phyloP scores from a whole-genome alignment of 768 basidiomycete genomes.

The Sistotremastrum suecicum region DNA sequence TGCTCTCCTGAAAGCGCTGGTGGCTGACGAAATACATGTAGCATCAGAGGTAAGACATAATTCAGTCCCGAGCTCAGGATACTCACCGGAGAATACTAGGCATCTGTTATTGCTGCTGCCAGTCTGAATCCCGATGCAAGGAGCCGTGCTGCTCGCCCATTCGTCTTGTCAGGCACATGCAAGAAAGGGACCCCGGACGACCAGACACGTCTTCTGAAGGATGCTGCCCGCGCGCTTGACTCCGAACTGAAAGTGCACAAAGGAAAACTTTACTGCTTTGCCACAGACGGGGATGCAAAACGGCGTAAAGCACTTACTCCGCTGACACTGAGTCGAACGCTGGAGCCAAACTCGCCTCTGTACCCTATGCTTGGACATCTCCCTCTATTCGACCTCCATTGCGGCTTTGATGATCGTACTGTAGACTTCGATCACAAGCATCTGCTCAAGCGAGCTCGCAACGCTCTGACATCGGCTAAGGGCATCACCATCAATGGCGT shows the following conservation, averaged over 20 bases:
- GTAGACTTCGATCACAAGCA: constrained; percentile 23
- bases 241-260: no score
- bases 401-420: constrained; percentile 23
- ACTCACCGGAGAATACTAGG: constrained; percentile 4
- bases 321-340: constrained; percentile 11
- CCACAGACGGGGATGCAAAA: constrained; percentile 18
- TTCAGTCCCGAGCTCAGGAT: background rate
- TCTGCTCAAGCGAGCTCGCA: constrained; percentile 19
- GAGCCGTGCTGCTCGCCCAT: constrained; percentile 11
- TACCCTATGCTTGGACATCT: constrained; percentile 12
- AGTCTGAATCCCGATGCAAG: constrained; percentile 8
- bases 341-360: constrained; percentile 13
- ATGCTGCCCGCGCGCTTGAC: constrained; percentile 6
- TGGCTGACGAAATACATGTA: constrained; percentile 5
- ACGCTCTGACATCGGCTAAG: constrained; percentile 12
- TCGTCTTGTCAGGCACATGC: constrained; percentile 15
- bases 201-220: constrained; percentile 12
- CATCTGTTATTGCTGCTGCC: constrained; percentile 13
- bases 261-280: constrained; percentile 10
- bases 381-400: constrained; percentile 14
- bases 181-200: constrained; percentile 11
- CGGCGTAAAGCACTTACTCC: constrained; percentile 13
- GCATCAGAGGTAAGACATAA: constrained; percentile 2
- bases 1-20: background rate
- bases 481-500: constrained; percentile 15